Base-by-base conservation (phyloP, 2,329 filamentous ascomycete genomes). In the Pseudogymnoascus sp. region DNA sequence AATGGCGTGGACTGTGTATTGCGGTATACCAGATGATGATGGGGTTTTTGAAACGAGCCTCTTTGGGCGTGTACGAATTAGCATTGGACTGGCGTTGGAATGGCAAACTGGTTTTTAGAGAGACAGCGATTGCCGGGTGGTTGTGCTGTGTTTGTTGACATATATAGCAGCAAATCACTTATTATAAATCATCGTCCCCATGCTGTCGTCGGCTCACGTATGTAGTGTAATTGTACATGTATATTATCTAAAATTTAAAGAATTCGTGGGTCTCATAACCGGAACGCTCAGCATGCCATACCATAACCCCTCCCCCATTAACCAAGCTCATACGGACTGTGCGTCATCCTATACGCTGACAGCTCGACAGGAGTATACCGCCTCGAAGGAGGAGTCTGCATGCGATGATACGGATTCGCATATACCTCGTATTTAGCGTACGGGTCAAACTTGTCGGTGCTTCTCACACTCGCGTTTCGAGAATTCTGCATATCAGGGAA, bases 21-120 rank as follows among this genome's bases (percentile, higher is more conserved):
- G 48, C 12, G 48, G 48, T 33, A 29, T 33, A 55, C 35, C 48
- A 55, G 48, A 21, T 21, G 48, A 55, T 55, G 29, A 55, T 13
- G 48, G 10, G 29, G 48, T 12, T 55, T 55, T 9, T 6, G 35
- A 55, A 55, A 33, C 29, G n/a, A 15, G 29, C 29, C 48, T 1
- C 35, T 33, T 55, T 4, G 15, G 48, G 8, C 29, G 48, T 55
- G 48, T 55, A 55, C n/a, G 48, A 55, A n/a, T 55, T 55, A 33
- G 48, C 48, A 55, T 55, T 12, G 48, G 45, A 55, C 48, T 33
- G 48, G 48, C 48, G 48, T 55, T 55, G 48, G 48, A 55, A 55
- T 35, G 48, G 48, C 48, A 55, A 29, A 55, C 48, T 55, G 48
- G 29, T 55, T 55, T 13, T 35, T 55, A 55, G 33, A 55, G 48